Base-by-base conservation (phyloP, 495 filamentous ascomycete species). In the Hypomontagnella monticulosa region DNA sequence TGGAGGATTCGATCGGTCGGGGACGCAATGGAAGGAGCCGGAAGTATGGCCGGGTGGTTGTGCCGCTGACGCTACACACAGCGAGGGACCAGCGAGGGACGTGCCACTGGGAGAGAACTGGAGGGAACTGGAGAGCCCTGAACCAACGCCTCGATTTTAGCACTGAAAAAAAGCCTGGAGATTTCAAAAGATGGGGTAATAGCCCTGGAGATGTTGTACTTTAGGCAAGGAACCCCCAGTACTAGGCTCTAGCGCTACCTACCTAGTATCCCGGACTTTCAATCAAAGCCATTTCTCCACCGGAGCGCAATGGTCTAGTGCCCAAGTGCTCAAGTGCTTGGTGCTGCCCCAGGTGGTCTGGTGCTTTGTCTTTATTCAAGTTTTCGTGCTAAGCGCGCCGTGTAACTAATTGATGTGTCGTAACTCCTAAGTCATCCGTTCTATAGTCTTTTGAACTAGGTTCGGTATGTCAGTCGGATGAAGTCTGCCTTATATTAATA, bases 101-200 rank as follows among this genome's bases (percentile, higher is more conserved):
- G 37, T 54, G 7, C 37, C 33, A 57, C 54, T 47, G 32, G 11
- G 12, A n/a, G n/a, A 15, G 23, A 49, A 27, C 36, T 36, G 49
- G 20, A 33, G 34, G 36, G 33, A 1, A 46, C 33, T n/a, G n/a
- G n/a, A n/a, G 23, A 6, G 23, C 23, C 23, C 23, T 47, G 30
- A 23, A 44, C 52, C 33, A 54, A 48, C 56, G 46, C 56, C 56
- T 34, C 49, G 18, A 55, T 48, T 64, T 69, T 58, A 67, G 53
- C 42, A 49, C 40, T 37, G 27, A 20, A 44, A 27, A 27, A 50
- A 55, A 51, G 54, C 65, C 59, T 68, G 59, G 59, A 63, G 60
- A 56, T 57, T 53, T 38, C 5, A 69, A 69, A 69, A 69, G 66
- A 69, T 69, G 66, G 66, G 66, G 66, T 69, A 64, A 63, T 46